Conservation (phyloP, 148 eudicot species). For the Cornus kousa region DNA sequence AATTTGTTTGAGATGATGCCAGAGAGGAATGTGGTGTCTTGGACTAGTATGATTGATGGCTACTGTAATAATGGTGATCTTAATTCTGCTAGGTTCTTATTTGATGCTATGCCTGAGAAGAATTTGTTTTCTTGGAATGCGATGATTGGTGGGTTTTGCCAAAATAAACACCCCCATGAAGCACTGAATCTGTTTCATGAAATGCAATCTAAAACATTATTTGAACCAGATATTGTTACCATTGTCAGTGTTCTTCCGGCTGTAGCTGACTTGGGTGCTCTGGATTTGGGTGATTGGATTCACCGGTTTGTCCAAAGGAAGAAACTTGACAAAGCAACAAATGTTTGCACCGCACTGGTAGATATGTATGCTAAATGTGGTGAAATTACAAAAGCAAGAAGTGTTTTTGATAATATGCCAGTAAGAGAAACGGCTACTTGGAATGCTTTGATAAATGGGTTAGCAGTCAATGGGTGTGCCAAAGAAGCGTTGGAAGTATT, state of each 20-base stretch:
- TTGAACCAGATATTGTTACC: constrained; percentile 72
- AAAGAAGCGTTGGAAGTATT: constrained; percentile 60
- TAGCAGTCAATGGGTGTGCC: constrained; percentile 70
- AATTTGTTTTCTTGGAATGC: constrained; percentile 75
- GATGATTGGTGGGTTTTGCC: constrained; percentile 75
- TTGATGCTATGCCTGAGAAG: constrained; percentile 64
- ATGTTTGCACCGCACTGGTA: constrained; percentile 68
- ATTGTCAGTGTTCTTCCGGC: constrained; percentile 77
- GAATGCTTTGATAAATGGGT: constrained; percentile 83
- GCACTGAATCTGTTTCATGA: constrained; percentile 55
- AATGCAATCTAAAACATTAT: constrained; percentile 36
- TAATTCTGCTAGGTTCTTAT: constrained; percentile 45
- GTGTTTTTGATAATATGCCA: constrained; percentile 39
- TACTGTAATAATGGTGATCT: constrained; percentile 53
- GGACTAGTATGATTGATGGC: constrained; percentile 74
- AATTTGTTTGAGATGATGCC: constrained; percentile 52
- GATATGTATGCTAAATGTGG: constrained; percentile 93
- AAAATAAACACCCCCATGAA: constrained; percentile 57
- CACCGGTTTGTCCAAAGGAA: constrained; percentile 57
- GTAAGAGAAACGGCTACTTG: constrained; percentile 56
- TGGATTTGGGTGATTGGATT: constrained; percentile 72
- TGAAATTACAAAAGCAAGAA: constrained; percentile 55
- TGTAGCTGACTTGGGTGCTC: constrained; percentile 76
- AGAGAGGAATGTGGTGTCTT: constrained; percentile 63
- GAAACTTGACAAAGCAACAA: constrained; percentile 48